phyloP scores from a whole-genome alignment of 768 basidiomycete species.

The Astraeus odoratus region DNA sequence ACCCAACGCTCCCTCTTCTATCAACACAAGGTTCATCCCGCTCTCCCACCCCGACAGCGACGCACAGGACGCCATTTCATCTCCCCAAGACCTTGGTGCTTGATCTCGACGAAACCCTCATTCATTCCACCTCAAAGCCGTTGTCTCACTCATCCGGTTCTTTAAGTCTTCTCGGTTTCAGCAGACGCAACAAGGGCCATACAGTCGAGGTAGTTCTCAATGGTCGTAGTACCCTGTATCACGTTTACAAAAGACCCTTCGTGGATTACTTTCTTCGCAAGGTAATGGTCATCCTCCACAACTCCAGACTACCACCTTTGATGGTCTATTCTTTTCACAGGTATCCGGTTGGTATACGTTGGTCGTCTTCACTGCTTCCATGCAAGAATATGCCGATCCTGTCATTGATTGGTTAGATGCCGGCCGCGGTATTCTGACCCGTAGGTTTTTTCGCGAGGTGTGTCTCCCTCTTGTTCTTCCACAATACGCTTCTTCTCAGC shows the following conservation, averaged over 20 bases:
- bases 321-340: slow-evolving; percentile 36
- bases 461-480: slow-evolving; percentile 24
- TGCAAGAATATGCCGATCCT: slow-evolving; percentile 99
- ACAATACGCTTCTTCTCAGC: not conserved
- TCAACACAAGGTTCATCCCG: slow-evolving; percentile 26
- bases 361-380: slow-evolving; percentile 97
- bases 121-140: slow-evolving; percentile 91
- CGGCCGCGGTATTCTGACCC: slow-evolving; percentile 82
- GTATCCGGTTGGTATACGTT: slow-evolving; percentile 98
- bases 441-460: slow-evolving; percentile 89
- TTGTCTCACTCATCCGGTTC: slow-evolving; percentile 42
- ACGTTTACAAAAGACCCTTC: slow-evolving; percentile 97
- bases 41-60: slow-evolving; percentile 41
- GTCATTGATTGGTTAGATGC: slow-evolving; percentile 99
- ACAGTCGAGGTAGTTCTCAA: slow-evolving; percentile 91
- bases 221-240: slow-evolving; percentile 86
- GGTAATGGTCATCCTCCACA: slow-evolving; percentile 36
- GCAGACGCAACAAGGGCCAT: slow-evolving; percentile 61
- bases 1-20: not conserved
- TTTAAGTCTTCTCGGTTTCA: slow-evolving; percentile 56
- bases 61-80: slow-evolving; percentile 65
- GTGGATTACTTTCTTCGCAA: slow-evolving; percentile 92
- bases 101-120: slow-evolving; percentile 96
- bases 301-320: not conserved
- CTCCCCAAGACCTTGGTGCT: slow-evolving; percentile 92